These are phyloP conservation scores for Lepidium sativum DNA, from an alignment of 345 rosid genomes.

Conservation along the genomic window DNA sequence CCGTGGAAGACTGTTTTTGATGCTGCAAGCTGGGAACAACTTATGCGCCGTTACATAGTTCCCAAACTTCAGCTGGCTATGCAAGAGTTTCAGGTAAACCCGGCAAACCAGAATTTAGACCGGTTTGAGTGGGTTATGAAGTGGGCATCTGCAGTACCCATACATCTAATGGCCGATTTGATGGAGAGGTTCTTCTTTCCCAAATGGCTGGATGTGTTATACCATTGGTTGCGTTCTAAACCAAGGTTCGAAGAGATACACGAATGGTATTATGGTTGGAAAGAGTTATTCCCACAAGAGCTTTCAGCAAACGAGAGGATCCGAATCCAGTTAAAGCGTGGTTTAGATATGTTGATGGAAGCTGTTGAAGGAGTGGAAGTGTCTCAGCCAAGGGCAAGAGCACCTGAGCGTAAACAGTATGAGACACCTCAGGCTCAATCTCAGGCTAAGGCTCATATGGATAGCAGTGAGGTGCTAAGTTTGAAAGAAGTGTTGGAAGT, in stretches of 20 bases:
- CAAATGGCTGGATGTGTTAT: slow-evolving; percentile 80
- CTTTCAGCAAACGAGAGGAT: slow-evolving; percentile 56
- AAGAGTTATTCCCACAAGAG: slow-evolving; percentile 57
- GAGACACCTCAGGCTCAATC: neutral
- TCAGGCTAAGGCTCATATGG: slow-evolving; percentile 10
- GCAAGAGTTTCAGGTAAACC: slow-evolving; percentile 72
- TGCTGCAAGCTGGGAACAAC: slow-evolving; percentile 76
- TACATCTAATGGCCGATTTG: slow-evolving; percentile 74
- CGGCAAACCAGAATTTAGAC: slow-evolving; percentile 66
- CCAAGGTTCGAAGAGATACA: slow-evolving; percentile 62
- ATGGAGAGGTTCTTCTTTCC: slow-evolving; percentile 80
- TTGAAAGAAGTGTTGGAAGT: slow-evolving; percentile 67
- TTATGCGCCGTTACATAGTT: slow-evolving; percentile 71
- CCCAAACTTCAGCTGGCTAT: slow-evolving; percentile 78
- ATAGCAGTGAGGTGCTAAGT: slow-evolving; percentile 37
- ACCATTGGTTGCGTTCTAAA: slow-evolving; percentile 56
- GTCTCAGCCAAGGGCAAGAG: slow-evolving; percentile 48
- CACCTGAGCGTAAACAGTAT: slow-evolving; percentile 38
- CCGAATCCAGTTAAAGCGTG: slow-evolving; percentile 45
- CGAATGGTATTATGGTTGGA: slow-evolving; percentile 68
- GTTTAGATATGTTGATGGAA: slow-evolving; percentile 55
- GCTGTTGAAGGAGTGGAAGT: slow-evolving; percentile 50
- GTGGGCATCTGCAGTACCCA: slow-evolving; percentile 77
- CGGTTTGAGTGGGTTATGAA: slow-evolving; percentile 64
- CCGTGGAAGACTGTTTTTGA: slow-evolving; percentile 93